These are phyloP conservation scores for Pseudopediastrum boryanum DNA, from an alignment of 139 green algal species.

Conservation along the genomic window DNA sequence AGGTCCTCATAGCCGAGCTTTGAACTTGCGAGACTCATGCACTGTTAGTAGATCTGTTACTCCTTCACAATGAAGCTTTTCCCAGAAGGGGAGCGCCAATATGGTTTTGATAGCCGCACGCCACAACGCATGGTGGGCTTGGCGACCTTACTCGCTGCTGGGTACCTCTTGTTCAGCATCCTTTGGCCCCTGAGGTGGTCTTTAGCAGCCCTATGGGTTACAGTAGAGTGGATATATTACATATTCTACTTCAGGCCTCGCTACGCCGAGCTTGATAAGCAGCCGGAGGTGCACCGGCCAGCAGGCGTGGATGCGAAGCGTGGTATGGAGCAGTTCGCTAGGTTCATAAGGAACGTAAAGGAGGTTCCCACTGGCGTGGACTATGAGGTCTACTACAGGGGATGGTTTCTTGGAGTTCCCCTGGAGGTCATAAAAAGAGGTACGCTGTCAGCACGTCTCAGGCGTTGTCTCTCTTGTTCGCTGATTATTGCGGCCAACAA, in stretches of 20 bases:
- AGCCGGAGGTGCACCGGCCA: slow-evolving; percentile 22
- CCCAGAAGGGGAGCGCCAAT: no score
- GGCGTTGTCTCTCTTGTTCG: no score
- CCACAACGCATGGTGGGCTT: slow-evolving; percentile 27
- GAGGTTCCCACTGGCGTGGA: slow-evolving; percentile 31
- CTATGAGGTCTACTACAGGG: slow-evolving; percentile 33
- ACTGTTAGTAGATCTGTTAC: no score
- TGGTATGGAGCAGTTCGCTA: slow-evolving; percentile 20
- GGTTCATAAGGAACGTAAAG: slow-evolving; percentile 29
- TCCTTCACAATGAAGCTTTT: no score
- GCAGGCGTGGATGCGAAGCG: background rate
- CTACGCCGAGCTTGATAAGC: slow-evolving; percentile 25
- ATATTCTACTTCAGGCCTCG: slow-evolving; percentile 32
- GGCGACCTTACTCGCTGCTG: slow-evolving; percentile 6
- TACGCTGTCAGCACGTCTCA: no score
- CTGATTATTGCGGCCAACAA: no score
- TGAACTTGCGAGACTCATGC: no score
- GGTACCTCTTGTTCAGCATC: slow-evolving; percentile 18
- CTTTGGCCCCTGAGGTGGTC: slow-evolving; percentile 31
- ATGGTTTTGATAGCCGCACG: slow-evolving; percentile 21
- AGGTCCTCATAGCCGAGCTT: no score
- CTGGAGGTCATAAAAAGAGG: slow-evolving; percentile 33
- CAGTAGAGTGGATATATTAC: slow-evolving; percentile 29
- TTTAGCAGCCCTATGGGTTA: slow-evolving; percentile 6
- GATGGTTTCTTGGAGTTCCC: slow-evolving; percentile 34